phyloP scores from a whole-genome alignment of 1,284 basidiomycete genomes.

The Ustilago trichophora region DNA sequence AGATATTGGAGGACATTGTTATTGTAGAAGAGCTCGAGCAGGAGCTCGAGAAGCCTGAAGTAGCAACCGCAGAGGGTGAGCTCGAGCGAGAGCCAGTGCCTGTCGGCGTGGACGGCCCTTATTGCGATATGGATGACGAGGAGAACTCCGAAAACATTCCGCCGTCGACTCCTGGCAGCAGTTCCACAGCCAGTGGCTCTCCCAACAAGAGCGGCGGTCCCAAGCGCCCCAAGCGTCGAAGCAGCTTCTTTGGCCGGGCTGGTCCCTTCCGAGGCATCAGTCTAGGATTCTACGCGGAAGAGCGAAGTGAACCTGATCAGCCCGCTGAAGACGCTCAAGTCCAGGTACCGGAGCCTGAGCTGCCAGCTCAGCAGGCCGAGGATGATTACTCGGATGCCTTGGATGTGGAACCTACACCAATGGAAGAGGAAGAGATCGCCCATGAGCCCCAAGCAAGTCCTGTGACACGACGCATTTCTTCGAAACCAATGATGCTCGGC shows the following conservation, averaged over 20 bases:
- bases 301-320: slow-evolving; percentile 22
- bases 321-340: background rate
- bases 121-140: background rate
- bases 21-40: slow-evolving; percentile 40
- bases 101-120: background rate
- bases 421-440: slow-evolving; percentile 14
- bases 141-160: slow-evolving; percentile 17
- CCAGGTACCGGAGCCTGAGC: background rate
- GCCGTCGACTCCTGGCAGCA: slow-evolving; percentile 5
- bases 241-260: slow-evolving; percentile 52
- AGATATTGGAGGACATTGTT: slow-evolving; percentile 31
- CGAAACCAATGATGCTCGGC: slow-evolving; percentile 19
- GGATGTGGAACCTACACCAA: slow-evolving; percentile 13
- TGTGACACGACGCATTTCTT: slow-evolving; percentile 3
- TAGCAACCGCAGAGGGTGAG: too few species aligned
- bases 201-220: slow-evolving; percentile 35
- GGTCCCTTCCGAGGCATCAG: slow-evolving; percentile 39
- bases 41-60: too few species aligned
- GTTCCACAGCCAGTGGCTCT: slow-evolving; percentile 3
- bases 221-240: slow-evolving; percentile 45
- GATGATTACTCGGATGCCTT: slow-evolving; percentile 21
- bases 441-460: background rate
- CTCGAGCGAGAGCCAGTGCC: too few species aligned
- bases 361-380: slow-evolving; percentile 2
- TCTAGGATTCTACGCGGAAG: slow-evolving; percentile 51